Evolutionary conservation across 768 basidiomycete genomes (phyloP).

Genomic region (Termitomyces sp.): DNA sequence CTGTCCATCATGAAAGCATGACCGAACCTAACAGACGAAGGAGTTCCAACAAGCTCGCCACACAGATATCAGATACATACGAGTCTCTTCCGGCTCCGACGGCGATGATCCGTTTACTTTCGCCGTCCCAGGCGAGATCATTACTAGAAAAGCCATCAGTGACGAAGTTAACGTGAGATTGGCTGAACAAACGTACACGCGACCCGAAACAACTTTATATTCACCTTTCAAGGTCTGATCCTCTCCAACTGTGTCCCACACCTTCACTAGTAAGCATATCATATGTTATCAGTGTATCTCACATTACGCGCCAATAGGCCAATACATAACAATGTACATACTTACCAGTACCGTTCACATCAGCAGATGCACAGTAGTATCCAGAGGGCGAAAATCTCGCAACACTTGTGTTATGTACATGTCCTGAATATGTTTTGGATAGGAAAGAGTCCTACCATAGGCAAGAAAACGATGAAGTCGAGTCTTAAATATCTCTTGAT

Average conservation of each 20-base stretch:
- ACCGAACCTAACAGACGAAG: conserved; percentile 56
- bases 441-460: conserved; percentile 54
- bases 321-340: background rate
- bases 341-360: conserved; percentile 74
- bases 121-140: conserved; percentile 94
- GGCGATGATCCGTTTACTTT: conserved; percentile 92
- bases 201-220: conserved; percentile 67
- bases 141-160: conserved; percentile 43
- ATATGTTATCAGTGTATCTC: background rate
- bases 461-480: background rate
- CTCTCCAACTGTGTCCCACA: conserved; percentile 92
- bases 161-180: background rate
- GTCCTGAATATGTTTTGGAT: conserved; percentile 67
- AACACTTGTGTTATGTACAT: conserved; percentile 80
- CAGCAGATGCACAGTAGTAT: conserved; percentile 92
- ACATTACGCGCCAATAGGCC: background rate
- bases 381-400: conserved; percentile 91
- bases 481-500: background rate
- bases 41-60: background rate
- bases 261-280: conserved; percentile 45
- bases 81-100: conserved; percentile 91
- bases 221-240: conserved; percentile 81
- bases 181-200: conserved; percentile 44
- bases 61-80: conserved; percentile 29
- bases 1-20: conserved; percentile 80